Conservation (phyloP, 1,284 basidiomycete species). For the Ganoderma lucidum region DNA sequence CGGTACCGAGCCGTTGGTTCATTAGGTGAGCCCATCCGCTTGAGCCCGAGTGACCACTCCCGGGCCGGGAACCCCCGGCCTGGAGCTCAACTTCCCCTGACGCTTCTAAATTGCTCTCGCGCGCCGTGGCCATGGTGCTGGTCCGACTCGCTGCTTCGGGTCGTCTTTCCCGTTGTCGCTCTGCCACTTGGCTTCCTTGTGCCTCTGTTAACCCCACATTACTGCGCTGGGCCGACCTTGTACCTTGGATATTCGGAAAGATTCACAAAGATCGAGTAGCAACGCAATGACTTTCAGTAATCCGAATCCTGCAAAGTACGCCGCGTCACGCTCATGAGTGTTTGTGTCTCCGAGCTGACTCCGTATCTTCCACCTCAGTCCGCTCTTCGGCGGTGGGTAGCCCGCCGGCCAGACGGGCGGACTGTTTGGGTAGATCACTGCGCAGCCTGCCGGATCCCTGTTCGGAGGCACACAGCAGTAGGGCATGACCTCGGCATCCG, state of each 20-base stretch:
- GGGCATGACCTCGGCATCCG: constrained; percentile 41
- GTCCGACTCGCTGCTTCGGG: too few species aligned
- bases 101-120: too few species aligned
- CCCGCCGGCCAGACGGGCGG: constrained; percentile 35
- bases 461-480: constrained; percentile 40
- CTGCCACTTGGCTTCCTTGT: background rate
- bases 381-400: constrained; percentile 51
- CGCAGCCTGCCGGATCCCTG: constrained; percentile 24
- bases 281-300: constrained; percentile 7
- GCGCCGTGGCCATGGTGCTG: too few species aligned
- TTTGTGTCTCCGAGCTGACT: background rate
- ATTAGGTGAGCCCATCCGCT: too few species aligned
- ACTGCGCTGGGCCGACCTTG: background rate
- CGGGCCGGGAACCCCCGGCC: too few species aligned
- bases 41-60: too few species aligned
- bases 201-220: background rate
- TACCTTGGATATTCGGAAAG: background rate
- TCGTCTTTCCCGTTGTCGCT: background rate
- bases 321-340: background rate
- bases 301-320: constrained; percentile 14
- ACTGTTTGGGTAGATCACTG: constrained; percentile 45
- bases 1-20: too few species aligned
- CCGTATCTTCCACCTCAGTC: constrained; percentile 32
- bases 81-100: too few species aligned
- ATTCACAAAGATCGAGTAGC: background rate